Evolutionary conservation across 106 monocot genomes (phyloP).

Genomic region (Platanthera zijinensis): DNA sequence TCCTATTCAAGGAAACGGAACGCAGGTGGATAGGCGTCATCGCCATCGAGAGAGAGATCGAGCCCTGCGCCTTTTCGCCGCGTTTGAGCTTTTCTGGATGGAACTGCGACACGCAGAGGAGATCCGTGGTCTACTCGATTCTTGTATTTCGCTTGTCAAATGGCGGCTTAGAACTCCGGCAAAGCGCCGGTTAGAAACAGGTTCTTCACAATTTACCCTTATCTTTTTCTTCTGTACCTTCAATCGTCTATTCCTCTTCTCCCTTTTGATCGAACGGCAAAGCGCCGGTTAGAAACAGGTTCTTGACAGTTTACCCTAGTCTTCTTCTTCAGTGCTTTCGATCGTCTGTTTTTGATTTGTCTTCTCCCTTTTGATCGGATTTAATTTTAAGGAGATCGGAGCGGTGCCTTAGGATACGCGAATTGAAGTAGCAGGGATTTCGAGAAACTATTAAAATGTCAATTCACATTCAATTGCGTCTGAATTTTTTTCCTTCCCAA

Average conservation of each 20-base stretch:
- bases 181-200: constrained; percentile 46
- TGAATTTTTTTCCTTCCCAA: neutral
- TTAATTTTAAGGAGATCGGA: neutral
- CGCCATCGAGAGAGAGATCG: no score
- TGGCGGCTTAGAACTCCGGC: constrained; percentile 42
- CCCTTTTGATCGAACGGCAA: constrained; percentile 8
- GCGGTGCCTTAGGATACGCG: neutral
- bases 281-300: constrained; percentile 51
- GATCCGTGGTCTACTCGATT: constrained; percentile 27
- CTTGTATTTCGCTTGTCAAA: constrained; percentile 25
- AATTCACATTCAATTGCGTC: neutral
- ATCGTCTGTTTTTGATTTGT: neutral
- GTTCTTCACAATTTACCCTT: constrained; percentile 7
- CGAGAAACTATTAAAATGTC: neutral
- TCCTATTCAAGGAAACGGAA: no score
- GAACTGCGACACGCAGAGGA: constrained; percentile 27
- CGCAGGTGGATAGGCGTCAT: no score
- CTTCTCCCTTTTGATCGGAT: neutral
- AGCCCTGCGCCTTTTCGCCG: neutral
- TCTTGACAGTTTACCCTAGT: neutral
- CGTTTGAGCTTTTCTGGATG: constrained; percentile 12
- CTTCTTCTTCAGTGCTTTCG: neutral
- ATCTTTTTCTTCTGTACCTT: neutral
- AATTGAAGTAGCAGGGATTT: neutral
- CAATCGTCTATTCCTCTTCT: neutral